phyloP scores from a whole-genome alignment of 2,329 filamentous ascomycete genomes.

The Ascochyta lentis region DNA sequence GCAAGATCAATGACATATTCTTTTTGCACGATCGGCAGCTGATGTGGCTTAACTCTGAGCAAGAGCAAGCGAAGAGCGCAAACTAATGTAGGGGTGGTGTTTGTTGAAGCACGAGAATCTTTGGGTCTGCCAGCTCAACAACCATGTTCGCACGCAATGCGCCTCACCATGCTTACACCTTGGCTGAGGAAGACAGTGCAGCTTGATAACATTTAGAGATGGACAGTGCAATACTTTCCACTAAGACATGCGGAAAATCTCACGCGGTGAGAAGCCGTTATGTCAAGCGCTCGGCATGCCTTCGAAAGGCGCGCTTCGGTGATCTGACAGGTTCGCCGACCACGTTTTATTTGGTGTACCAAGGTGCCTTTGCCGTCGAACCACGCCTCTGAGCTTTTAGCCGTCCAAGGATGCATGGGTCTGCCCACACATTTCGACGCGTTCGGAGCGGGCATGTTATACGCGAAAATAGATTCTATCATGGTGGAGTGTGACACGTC shows the following conservation, averaged over 20 bases:
- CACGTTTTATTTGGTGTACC: conserved; percentile 1
- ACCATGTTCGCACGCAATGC: not conserved
- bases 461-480: not conserved
- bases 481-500: not conserved
- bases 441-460: not conserved
- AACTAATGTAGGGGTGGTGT: not conserved
- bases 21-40: not conserved
- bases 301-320: conserved; percentile 2
- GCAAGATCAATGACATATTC: conserved; percentile 2
- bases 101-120: not conserved
- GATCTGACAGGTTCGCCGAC: conserved; percentile 10
- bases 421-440: not conserved
- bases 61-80: conserved; percentile 4
- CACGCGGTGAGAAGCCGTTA: not conserved
- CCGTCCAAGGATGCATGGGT: conserved; percentile 1
- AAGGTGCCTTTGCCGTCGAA: conserved; percentile 7
- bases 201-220: not conserved
- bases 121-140: conserved; percentile 2
- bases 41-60: not conserved
- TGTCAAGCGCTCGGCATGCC: not conserved
- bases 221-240: not conserved
- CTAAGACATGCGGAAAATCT: not conserved
- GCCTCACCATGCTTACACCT: not conserved
- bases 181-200: not conserved
- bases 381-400: conserved; percentile 9